These are phyloP conservation scores for Schwanniomyces sp. DNA, from an alignment of 805 yeast genomes.

Conservation along the genomic window DNA sequence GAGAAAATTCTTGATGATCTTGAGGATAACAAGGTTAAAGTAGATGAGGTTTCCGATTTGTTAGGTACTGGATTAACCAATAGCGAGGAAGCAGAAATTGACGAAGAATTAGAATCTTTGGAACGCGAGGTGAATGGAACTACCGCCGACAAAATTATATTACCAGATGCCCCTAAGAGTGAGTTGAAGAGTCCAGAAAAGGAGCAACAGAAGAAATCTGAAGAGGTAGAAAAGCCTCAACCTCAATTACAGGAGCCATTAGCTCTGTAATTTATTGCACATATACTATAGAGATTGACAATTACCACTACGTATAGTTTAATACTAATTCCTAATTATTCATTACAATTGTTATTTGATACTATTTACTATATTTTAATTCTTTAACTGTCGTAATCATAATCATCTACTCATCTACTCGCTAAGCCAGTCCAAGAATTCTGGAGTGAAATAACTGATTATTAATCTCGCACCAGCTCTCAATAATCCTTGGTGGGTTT, in stretches of 20 bases:
- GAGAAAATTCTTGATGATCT: conserved; percentile 82
- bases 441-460: conserved; percentile 93
- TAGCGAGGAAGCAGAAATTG: conserved; percentile 61
- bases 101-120: conserved; percentile 55
- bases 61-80: conserved; percentile 45
- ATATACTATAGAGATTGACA: not conserved
- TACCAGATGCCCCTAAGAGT: not conserved
- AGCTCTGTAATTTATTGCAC: not conserved
- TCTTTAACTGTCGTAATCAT: not conserved
- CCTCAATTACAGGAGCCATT: conserved; percentile 2
- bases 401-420: conserved; percentile 9
- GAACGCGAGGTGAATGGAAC: conserved; percentile 43
- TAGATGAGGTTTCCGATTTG: conserved; percentile 65
- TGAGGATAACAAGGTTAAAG: conserved; percentile 78
- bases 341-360: not conserved
- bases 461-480: conserved; percentile 95
- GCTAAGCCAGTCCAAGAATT: conserved; percentile 86
- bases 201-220: not conserved
- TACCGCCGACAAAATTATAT: not conserved
- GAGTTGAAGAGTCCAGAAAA: not conserved
- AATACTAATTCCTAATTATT: not conserved
- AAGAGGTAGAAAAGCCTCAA: not conserved
- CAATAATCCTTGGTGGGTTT: conserved; percentile 84
- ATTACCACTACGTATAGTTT: not conserved
- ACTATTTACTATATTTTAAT: not conserved